Evolutionary conservation across 2,329 filamentous ascomycete genomes (phyloP), one percentile per base, ranked within the genome.

Genomic region (Epichloe typhina): DNA sequence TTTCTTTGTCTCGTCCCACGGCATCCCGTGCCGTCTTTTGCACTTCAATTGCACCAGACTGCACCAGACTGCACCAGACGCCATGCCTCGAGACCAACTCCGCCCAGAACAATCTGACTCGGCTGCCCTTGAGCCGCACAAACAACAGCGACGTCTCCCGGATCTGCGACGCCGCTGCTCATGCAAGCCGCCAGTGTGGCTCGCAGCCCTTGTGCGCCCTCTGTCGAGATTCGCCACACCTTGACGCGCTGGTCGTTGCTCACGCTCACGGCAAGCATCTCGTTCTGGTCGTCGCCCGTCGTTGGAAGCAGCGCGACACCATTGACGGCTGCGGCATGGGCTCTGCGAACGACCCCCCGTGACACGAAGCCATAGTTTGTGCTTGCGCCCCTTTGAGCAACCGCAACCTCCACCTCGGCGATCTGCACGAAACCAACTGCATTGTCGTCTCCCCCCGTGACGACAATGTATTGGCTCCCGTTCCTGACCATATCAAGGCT

Each of bases 391-490:
- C 12, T 11, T 21, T 39, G 41, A 38, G 33, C 23, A 21, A 23
- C 54, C 54, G 15, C 37, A 53, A 47, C 56, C 43, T 46, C 31
- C 21, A 53, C 53, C 41, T 54, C 52, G 5, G 51, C 53, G 35
- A 68, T 49, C 0, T 52, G 65, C 23, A 76, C 77, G 11, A 87
- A 60, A 0, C 77, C 83, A 0, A 97, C 65, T 3, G 84, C 84
- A 54, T 93, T 93, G 65, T 97, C 93, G 59, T 98, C 93, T 21
- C 93, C 87, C 93, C 87, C 88, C 0, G 88, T 89, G 4, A 87
- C 64, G 17, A 95, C 61, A 1, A 86, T 54, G 56, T 56, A 69
- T 57, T 58, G 33, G 62, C 55, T 17, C 60, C 57, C 13, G 72
- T 48, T 31, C 47, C 52, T 46, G 31, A 58, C 54, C 47, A 80